Evolutionary conservation across 257 asterid genomes (phyloP).

Genomic region (Buddleja alternifolia): DNA sequence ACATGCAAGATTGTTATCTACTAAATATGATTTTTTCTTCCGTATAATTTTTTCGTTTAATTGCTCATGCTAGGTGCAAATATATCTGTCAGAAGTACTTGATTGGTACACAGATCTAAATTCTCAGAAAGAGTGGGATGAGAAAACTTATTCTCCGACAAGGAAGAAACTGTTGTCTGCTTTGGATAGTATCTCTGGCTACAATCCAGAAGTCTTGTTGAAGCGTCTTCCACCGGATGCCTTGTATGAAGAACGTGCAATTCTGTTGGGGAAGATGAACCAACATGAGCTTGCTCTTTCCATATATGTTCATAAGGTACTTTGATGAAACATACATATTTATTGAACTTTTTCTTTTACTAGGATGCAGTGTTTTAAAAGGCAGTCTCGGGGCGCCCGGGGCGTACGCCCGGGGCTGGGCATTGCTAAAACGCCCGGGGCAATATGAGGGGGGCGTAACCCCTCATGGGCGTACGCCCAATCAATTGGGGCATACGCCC

Average conservation of each 20-base stretch:
- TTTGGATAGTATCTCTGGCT: slow-evolving; percentile 83
- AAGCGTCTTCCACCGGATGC: slow-evolving; percentile 91
- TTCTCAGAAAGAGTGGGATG: slow-evolving; percentile 90
- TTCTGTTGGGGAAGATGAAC: slow-evolving; percentile 91
- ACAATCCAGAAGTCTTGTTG: slow-evolving; percentile 75
- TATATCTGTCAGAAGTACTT: slow-evolving; percentile 92
- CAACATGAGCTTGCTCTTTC: slow-evolving; percentile 96
- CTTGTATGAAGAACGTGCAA: slow-evolving; percentile 89
- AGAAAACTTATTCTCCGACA: slow-evolving; percentile 72
- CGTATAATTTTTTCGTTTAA: slow-evolving; percentile 14
- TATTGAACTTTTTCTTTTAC: slow-evolving; percentile 19
- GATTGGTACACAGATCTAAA: slow-evolving; percentile 78
- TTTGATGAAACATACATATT: slow-evolving; percentile 13
- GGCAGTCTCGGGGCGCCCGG: no score
- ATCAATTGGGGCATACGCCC: no score
- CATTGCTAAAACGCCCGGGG: no score
- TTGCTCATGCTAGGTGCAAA: slow-evolving; percentile 73
- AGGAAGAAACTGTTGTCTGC: slow-evolving; percentile 93
- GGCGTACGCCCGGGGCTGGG: no score
- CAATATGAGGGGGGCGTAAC: no score
- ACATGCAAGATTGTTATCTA: slow-evolving; percentile 8
- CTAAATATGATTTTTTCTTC: slow-evolving; percentile 15
- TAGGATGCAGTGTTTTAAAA: no score
- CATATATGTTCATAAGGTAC: slow-evolving; percentile 90
- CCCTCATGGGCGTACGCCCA: no score